Percentiles rank a stretch among this genome's conserved stretches.
phyloP scores from a whole-genome alignment of 169 alveolate species.

The Amoebophrya sp. region DNA sequence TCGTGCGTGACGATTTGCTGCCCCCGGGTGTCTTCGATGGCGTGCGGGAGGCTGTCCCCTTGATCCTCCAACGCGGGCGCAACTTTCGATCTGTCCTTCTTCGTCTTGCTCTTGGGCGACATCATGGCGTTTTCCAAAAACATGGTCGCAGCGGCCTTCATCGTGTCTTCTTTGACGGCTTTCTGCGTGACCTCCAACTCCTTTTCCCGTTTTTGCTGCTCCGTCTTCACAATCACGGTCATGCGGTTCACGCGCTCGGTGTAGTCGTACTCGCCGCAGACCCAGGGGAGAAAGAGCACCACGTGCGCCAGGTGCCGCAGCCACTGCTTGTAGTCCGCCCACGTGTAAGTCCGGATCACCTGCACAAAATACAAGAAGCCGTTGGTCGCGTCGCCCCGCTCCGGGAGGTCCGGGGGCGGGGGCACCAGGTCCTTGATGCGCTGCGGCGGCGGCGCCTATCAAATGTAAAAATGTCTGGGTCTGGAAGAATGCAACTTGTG shows the following conservation, averaged over 20 bases:
- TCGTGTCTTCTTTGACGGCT: not conserved
- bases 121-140: not conserved
- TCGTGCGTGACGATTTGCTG: no score
- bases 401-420: not conserved
- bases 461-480: no score
- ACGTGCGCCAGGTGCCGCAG: not conserved
- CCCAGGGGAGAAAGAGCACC: not conserved
- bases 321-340: not conserved
- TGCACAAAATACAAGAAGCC: no score
- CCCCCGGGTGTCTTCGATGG: no score
- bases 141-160: not conserved
- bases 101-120: not conserved
- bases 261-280: constrained; percentile 21
- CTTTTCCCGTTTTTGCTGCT: not conserved
- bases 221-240: not conserved
- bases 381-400: not conserved
- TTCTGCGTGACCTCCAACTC: not conserved
- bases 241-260: not conserved
- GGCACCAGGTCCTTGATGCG: not conserved
- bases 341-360: not conserved
- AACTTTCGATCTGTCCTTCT: no score
- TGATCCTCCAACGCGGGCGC: no score
- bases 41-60: no score
- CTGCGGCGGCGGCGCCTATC: constrained; percentile 12
- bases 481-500: no score